Percentiles rank a stretch among this genome's conserved stretches.
Evolutionary conservation across 495 filamentous ascomycete species (phyloP).

Genomic region (Entonaema liquescens): DNA sequence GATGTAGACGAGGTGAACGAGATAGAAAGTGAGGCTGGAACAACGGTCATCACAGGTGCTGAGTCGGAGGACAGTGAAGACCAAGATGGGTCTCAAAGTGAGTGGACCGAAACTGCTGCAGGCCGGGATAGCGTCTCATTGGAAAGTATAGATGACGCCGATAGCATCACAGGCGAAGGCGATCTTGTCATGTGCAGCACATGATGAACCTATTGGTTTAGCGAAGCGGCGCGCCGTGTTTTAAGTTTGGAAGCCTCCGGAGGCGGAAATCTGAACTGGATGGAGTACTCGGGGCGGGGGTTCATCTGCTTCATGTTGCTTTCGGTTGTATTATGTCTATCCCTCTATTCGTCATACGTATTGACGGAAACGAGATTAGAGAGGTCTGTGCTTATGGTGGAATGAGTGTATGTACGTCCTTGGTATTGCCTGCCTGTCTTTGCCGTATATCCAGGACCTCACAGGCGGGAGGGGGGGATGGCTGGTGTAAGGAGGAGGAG

Average conservation of each 20-base stretch:
- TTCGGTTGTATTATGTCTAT: slow-evolving; percentile 7
- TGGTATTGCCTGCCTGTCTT: slow-evolving; percentile 12
- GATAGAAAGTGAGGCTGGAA: slow-evolving; percentile 45
- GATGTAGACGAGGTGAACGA: slow-evolving; percentile 26
- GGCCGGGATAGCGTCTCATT: slow-evolving; percentile 36
- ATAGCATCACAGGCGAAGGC: slow-evolving; percentile 41
- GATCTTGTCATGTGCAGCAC: slow-evolving; percentile 35
- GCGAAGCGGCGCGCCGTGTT: background rate
- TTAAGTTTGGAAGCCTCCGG: background rate
- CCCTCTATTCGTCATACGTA: background rate
- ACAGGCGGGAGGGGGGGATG: background rate
- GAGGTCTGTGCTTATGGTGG: slow-evolving; percentile 1
- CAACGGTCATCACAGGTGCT: slow-evolving; percentile 67
- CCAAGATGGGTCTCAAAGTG: slow-evolving; percentile 45
- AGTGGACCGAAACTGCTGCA: slow-evolving; percentile 44
- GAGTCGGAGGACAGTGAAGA: slow-evolving; percentile 48
- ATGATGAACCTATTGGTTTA: slow-evolving; percentile 1
- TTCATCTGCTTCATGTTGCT: slow-evolving; percentile 5
- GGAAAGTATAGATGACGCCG: slow-evolving; percentile 40
- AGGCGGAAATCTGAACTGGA: slow-evolving; percentile 7
- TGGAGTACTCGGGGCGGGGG: slow-evolving; percentile 11
- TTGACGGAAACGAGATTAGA: background rate
- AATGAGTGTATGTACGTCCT: slow-evolving; percentile 21
- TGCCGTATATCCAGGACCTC: slow-evolving; percentile 4
- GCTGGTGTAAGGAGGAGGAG: background rate